Conservation (phyloP, 306 rosid species). For the Macrotyloma uniflorum region DNA sequence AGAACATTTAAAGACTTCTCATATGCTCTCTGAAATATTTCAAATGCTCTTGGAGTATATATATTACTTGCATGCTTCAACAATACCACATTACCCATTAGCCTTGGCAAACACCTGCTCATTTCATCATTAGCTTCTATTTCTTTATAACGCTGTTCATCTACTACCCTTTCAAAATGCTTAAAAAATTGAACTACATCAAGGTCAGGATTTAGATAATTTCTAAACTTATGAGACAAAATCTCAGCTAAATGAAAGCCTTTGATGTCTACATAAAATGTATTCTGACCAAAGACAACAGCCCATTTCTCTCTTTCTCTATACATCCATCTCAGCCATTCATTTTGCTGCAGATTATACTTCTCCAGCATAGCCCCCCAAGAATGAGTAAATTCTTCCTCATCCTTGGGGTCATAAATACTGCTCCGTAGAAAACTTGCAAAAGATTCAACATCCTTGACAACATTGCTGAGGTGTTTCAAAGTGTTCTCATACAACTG, state of each 20-base stretch:
- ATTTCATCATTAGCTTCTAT: conserved; percentile 64
- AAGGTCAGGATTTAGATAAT: conserved; percentile 44
- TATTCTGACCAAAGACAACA: conserved; percentile 55
- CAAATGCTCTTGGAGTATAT: conserved; percentile 71
- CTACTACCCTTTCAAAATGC: conserved; percentile 58
- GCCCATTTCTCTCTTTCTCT: conserved; percentile 72
- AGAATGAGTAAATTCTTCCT: conserved; percentile 52
- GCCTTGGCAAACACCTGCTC: conserved; percentile 53
- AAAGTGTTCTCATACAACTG: conserved; percentile 63
- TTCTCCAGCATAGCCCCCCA: conserved; percentile 64
- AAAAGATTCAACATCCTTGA: conserved; percentile 53
- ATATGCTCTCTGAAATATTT: conserved; percentile 65
- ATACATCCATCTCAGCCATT: conserved; percentile 77
- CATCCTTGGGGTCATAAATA: conserved; percentile 60
- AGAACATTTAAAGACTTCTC: conserved; percentile 63
- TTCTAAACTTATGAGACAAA: conserved; percentile 51
- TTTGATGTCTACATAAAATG: conserved; percentile 56
- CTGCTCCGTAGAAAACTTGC: conserved; percentile 58
- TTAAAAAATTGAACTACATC: conserved; percentile 58
- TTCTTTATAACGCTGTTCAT: conserved; percentile 62
- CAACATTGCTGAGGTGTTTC: conserved; percentile 53
- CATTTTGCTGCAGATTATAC: conserved; percentile 59
- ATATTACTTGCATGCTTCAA: conserved; percentile 54
- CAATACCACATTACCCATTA: conserved; percentile 62
- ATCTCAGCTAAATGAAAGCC: conserved; percentile 62